These are phyloP conservation scores for Backusella morwellensis DNA, from an alignment of 192 early-diverging fungal species.

Conservation along the genomic window DNA sequence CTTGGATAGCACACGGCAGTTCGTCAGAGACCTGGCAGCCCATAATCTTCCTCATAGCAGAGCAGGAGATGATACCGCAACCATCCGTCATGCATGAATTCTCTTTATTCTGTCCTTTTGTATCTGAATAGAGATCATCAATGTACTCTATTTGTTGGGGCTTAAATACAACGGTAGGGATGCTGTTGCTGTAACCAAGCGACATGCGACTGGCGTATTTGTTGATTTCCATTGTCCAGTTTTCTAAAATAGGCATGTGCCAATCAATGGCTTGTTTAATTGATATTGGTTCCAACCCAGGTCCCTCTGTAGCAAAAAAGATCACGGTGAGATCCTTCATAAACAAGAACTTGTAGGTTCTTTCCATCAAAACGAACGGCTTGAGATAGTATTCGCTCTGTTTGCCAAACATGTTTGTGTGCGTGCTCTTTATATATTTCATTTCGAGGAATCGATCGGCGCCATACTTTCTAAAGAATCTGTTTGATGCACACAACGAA, in stretches of 20 bases:
- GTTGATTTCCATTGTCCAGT: conserved; percentile 19
- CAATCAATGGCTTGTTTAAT: conserved; percentile 29
- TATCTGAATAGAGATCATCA: conserved; percentile 17
- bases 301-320: conserved; percentile 36
- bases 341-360: conserved; percentile 33
- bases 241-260: conserved; percentile 29
- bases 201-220: conserved; percentile 35
- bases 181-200: conserved; percentile 35
- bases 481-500: conserved; percentile 17
- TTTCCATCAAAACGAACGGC: conserved; percentile 24
- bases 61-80: conserved; percentile 30
- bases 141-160: conserved; percentile 20
- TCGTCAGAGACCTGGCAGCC: conserved; percentile 7
- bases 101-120: neutral
- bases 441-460: conserved; percentile 29
- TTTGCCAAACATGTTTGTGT: neutral
- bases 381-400: conserved; percentile 1
- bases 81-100: conserved; percentile 38
- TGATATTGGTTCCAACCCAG: neutral
- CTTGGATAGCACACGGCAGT: conserved; percentile 36
- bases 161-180: conserved; percentile 21
- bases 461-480: conserved; percentile 32
- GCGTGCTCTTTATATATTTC: conserved; percentile 1
- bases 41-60: conserved; percentile 32
- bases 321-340: conserved; percentile 22